Evolutionary conservation across 2,329 filamentous ascomycete species (phyloP).

Genomic region (Shiraia sp.): DNA sequence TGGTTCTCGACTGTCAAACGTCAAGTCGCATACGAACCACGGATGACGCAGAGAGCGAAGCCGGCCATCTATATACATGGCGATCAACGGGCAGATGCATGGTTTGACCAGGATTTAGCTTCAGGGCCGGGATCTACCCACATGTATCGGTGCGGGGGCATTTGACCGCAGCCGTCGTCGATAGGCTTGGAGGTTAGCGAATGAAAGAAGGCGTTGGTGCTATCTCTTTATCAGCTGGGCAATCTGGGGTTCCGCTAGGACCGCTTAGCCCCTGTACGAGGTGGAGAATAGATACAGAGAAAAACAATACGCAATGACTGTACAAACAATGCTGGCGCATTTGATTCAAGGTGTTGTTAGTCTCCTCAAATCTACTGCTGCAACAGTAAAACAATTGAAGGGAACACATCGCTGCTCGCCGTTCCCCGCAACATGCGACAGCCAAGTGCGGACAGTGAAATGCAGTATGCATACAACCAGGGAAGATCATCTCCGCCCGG

Average conservation of each 20-base stretch:
- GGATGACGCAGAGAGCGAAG: not conserved
- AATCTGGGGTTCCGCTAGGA: slow-evolving; percentile 4
- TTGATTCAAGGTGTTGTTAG: no score
- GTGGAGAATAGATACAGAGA: slow-evolving; percentile 5
- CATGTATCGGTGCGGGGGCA: not conserved
- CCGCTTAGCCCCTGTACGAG: slow-evolving; percentile 4
- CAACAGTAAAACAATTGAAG: no score
- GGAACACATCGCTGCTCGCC: no score
- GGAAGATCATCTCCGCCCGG: slow-evolving; percentile 8
- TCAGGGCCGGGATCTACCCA: no score
- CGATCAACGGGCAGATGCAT: no score
- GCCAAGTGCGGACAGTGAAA: slow-evolving; percentile 9
- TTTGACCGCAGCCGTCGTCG: slow-evolving; percentile 2
- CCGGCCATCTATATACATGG: no score
- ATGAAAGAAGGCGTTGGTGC: slow-evolving; percentile 7
- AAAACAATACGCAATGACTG: not conserved
- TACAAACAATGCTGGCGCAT: no score
- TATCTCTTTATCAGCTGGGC: slow-evolving; percentile 12
- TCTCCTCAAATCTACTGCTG: no score
- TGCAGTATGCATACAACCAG: slow-evolving; percentile 5
- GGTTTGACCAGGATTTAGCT: no score
- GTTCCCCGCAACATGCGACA: not conserved
- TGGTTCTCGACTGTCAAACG: no score
- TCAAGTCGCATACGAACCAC: not conserved
- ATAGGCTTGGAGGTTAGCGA: slow-evolving; percentile 15